Percentiles rank a stretch among this genome's conserved stretches.
These are phyloP conservation scores for Azolla pinnata DNA, from an alignment of 75 land plant genomes.

Conservation along the genomic window DNA sequence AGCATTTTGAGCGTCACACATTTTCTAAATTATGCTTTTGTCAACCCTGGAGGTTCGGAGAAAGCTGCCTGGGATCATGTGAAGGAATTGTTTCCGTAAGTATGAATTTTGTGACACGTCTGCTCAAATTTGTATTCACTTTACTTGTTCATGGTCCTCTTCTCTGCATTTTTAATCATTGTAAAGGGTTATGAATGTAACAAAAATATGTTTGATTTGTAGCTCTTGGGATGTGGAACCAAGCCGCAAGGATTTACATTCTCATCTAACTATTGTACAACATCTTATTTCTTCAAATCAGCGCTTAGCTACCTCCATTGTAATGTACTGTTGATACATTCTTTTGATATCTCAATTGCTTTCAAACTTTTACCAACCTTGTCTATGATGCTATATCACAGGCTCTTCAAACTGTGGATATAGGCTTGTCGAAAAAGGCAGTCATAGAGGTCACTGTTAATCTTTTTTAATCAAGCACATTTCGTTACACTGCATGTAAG, in stretches of 20 bases:
- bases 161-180: too few species aligned
- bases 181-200: too few species aligned
- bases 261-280: neutral
- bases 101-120: neutral
- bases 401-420: conserved; percentile 5
- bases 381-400: neutral
- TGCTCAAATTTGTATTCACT: too few species aligned
- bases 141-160: too few species aligned
- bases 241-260: conserved; percentile 1
- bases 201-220: too few species aligned
- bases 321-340: neutral
- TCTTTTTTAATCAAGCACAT: neutral
- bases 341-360: neutral
- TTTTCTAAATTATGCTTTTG: conserved; percentile 30
- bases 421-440: neutral
- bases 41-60: conserved; percentile 28
- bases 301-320: neutral
- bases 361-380: neutral
- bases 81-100: conserved; percentile 31
- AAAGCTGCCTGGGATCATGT: conserved; percentile 42
- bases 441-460: too few species aligned
- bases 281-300: neutral
- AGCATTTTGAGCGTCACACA: conserved; percentile 33
- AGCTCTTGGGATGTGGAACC: conserved; percentile 5
- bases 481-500: neutral